Base-by-base conservation (phyloP, 108 stramenopile species). In the Cyclotella distinguenda region DNA sequence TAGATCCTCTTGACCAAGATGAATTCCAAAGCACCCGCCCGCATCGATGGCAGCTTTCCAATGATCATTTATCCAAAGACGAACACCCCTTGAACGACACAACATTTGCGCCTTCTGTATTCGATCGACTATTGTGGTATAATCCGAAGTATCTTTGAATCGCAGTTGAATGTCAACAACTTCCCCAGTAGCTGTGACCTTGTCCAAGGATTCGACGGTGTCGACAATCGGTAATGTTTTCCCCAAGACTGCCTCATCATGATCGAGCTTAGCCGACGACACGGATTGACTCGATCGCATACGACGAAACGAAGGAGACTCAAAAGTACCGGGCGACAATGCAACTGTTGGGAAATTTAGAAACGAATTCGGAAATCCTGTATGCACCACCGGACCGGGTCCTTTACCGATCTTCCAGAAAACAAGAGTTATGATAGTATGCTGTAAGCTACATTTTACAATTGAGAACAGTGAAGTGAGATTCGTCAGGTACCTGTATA, bases 1-100 rank as follows among this genome's bases (percentile, higher is more conserved):
- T 57, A 96, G 68, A 84, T 97, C 96, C 75, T 97, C 96, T 65
- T 97, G 96, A 11, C 96, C 96, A 3, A 97, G 64, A 62, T 97
- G 96, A 50, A 93, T 88, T 16, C 96, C 96, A 61, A 91, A 97
- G 32, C 89, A 87, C 7, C 50, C 63, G 39, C 74, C 77, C 16
- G 88, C 77, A 58, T 84, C 63, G 0, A 94, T 46, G 15, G 96
- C 96, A 38, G 75, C 85, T 21, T 81, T 70, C 91, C 94, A 95
- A 67, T 82, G 68, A 51, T 97, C 96, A 71, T 97, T 97, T 28
- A 97, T 86, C 96, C 96, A 97, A 23, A 97, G 76, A 22, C 93
- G 81, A 22, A 87, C 85, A 6, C 78, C 80, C 23, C 52, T 70
- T 3, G 71, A 59, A 45, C 70, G 43, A 72, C 96, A 94, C 16